Base-by-base conservation (phyloP, 106 monocot genomes). In the Dioscorea zingiberensis region DNA sequence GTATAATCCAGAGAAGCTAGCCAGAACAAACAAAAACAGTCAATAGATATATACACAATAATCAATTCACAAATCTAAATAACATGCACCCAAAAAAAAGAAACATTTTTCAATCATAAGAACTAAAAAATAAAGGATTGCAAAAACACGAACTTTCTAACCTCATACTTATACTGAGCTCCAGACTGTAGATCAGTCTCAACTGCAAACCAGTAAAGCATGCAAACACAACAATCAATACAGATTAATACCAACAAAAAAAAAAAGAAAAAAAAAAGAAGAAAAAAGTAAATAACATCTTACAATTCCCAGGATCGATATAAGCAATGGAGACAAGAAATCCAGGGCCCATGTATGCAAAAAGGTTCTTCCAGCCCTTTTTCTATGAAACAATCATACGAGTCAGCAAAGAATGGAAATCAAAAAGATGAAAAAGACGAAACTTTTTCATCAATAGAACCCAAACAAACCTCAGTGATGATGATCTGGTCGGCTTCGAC, bases 251-350 rank as follows among this genome's bases (percentile, higher is more conserved):
- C 1, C 3, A 19, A 73, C 21, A 7, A 74, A n/a, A 17, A 11
- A 46, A 1, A 44, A 55, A 16, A 5, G 13, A 58, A 46, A 48
- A 7, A 4, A 17, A 7, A 48, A 7, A 4, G 12, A 7, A 12
- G 3, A 2, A 21, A 22, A 13, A 30, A 51, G 15, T 51, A 19
- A 4, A 18, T 64, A 22, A 10, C 58, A 62, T 51, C 85, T 74
- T 83, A 95, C 94, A 91, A 64, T 95, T 95, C 67, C 94, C 94
- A 48, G 94, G 94, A 77, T 95, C 94, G 57, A 95, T 95, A 71
- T 95, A 95, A 32, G 91, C 91, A 65, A 95, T 95, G 29, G 85
- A 75, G 28, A 95, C 95, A 67, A 95, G 83, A 81, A 95, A 95
- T 74, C 95, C 91, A 29, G 91, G 91, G 24, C 91, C 88, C 71